phyloP scores from a whole-genome alignment of 352 stramenopile species.

The Phytopythium oedochilum region DNA sequence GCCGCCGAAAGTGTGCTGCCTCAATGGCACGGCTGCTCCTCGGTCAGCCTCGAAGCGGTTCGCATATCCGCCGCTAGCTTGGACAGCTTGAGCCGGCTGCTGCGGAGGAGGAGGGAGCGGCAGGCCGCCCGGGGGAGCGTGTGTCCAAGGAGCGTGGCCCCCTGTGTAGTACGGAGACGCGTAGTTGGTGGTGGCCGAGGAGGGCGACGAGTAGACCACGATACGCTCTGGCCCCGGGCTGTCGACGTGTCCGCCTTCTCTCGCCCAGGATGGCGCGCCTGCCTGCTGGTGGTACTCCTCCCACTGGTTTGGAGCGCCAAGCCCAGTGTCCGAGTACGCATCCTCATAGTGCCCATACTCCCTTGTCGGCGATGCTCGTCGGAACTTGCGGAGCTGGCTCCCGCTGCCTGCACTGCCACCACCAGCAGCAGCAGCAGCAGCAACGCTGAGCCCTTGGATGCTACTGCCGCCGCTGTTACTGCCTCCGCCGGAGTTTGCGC shows the following conservation, averaged over 20 bases:
- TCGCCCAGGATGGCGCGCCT: slow-evolving; percentile 13
- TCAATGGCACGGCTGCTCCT: neutral
- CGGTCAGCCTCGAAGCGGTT: neutral
- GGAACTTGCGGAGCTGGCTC: slow-evolving; percentile 4
- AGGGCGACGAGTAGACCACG: slow-evolving; percentile 27
- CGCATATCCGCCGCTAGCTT: neutral
- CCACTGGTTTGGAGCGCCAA: slow-evolving; percentile 13
- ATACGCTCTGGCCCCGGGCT: slow-evolving; percentile 22
- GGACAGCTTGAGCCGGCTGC: neutral
- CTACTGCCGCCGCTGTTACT: neutral
- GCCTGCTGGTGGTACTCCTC: slow-evolving; percentile 16
- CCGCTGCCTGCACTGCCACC: neutral
- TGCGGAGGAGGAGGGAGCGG: neutral
- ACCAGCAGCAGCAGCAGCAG: neutral
- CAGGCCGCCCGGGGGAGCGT: neutral
- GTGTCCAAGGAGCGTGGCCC: slow-evolving; percentile 2
- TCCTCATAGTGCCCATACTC: slow-evolving; percentile 10
- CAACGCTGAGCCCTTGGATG: neutral
- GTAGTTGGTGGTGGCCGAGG: slow-evolving; percentile 2
- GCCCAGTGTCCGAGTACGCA: slow-evolving; percentile 12
- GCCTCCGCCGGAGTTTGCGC: neutral
- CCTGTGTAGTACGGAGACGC: slow-evolving; percentile 2
- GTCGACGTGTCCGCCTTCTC: slow-evolving; percentile 11
- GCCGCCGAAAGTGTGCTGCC: slow-evolving; percentile 11
- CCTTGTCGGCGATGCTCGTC: slow-evolving; percentile 13